These are phyloP conservation scores for Fusarium sp. DNA, from an alignment of 2,329 filamentous ascomycete species.

Conservation along the genomic window DNA sequence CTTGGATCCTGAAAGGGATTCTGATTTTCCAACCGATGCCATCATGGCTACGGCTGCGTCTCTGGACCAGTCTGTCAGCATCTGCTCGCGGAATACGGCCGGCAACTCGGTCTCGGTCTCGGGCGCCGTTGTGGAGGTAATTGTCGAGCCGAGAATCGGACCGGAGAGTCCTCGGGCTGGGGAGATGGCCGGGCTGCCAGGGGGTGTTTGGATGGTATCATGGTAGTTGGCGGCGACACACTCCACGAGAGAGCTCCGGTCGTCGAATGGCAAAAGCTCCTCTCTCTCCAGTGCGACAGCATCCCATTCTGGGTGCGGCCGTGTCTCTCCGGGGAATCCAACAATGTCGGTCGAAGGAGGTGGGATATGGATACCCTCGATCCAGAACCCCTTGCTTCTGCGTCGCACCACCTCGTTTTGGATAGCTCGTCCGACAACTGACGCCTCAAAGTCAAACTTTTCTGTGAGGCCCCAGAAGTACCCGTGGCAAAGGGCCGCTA, in stretches of 20 bases:
- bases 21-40: conserved; percentile 76
- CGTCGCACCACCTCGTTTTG: conserved; percentile 81
- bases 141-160: conserved; percentile 67
- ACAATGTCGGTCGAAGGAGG: conserved; percentile 73
- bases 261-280: conserved; percentile 80
- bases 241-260: conserved; percentile 77
- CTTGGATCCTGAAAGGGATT: conserved; percentile 81
- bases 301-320: conserved; percentile 59
- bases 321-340: conserved; percentile 61
- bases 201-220: conserved; percentile 70
- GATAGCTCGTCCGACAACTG: conserved; percentile 76
- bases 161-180: conserved; percentile 74
- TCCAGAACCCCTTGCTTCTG: conserved; percentile 81
- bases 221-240: conserved; percentile 80
- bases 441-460: conserved; percentile 80
- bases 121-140: conserved; percentile 52
- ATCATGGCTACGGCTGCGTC: conserved; percentile 77
- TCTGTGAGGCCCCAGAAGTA: conserved; percentile 87
- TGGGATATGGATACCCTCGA: conserved; percentile 79
- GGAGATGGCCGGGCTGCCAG: conserved; percentile 76
- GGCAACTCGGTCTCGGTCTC: conserved; percentile 70
- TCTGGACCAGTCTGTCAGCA: conserved; percentile 83
- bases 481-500: conserved; percentile 87
- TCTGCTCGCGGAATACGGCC: conserved; percentile 75
- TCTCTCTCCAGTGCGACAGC: conserved; percentile 69